Conservation (phyloP, 805 yeast species). For the Metschnikowia borealis region DNA sequence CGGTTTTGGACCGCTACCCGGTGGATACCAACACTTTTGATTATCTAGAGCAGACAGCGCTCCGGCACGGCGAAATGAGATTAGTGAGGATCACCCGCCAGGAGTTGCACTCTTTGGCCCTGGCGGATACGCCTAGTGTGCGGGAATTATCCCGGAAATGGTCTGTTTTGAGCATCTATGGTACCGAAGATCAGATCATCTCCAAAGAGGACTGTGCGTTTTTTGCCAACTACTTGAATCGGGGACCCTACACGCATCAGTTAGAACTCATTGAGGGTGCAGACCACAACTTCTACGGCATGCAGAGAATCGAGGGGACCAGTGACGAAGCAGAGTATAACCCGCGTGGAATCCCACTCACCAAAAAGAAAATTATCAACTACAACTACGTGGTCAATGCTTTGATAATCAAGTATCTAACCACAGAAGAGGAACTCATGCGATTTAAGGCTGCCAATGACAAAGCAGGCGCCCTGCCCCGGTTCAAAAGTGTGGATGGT, state of each 20-base stretch:
- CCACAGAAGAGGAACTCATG: slow-evolving; percentile 44
- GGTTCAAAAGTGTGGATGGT: slow-evolving; percentile 66
- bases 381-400: slow-evolving; percentile 54
- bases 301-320: slow-evolving; percentile 31
- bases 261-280: slow-evolving; percentile 61
- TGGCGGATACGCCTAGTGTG: slow-evolving; percentile 43
- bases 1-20: slow-evolving; percentile 41
- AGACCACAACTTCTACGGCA: slow-evolving; percentile 77
- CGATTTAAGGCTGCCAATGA: slow-evolving; percentile 44
- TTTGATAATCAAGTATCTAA: slow-evolving; percentile 45
- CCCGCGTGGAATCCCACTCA: slow-evolving; percentile 42
- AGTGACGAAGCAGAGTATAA: slow-evolving; percentile 30
- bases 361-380: slow-evolving; percentile 45
- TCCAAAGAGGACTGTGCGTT: slow-evolving; percentile 58
- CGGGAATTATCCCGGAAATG: slow-evolving; percentile 41
- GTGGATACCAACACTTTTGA: slow-evolving; percentile 18
- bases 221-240: slow-evolving; percentile 54
- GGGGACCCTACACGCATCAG: slow-evolving; percentile 47
- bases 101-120: slow-evolving; percentile 51
- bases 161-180: slow-evolving; percentile 66
- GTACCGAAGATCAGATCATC: slow-evolving; percentile 61
- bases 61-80: slow-evolving; percentile 49
- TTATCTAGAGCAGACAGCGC: slow-evolving; percentile 30
- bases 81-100: slow-evolving; percentile 39
- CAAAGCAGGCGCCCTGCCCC: slow-evolving; percentile 37